These are phyloP conservation scores for Kodamaea anthophila DNA, from an alignment of 1,139 yeast species.

Conservation along the genomic window DNA sequence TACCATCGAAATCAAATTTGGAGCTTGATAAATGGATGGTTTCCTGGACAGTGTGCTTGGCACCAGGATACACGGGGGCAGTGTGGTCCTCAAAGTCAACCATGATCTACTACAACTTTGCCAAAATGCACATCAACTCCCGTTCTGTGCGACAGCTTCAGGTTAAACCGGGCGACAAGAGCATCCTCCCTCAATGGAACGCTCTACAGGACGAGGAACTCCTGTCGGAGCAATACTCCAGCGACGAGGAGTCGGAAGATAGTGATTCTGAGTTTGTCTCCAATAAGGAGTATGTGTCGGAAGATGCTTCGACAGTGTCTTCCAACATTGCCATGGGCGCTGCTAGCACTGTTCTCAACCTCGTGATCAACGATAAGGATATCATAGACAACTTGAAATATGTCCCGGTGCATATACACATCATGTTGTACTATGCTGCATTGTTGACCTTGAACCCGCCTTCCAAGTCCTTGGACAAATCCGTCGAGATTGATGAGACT, in stretches of 20 bases:
- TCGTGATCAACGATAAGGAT: constrained; percentile 56
- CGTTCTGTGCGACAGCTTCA: constrained; percentile 45
- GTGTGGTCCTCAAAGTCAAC: constrained; percentile 72
- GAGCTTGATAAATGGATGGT: constrained; percentile 78
- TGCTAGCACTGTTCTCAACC: constrained; percentile 55
- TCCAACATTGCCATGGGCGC: constrained; percentile 54
- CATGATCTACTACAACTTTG: constrained; percentile 64
- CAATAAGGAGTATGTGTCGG: constrained; percentile 32
- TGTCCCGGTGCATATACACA: constrained; percentile 66
- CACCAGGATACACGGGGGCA: constrained; percentile 54
- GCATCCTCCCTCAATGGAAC: constrained; percentile 31
- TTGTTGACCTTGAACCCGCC: constrained; percentile 50
- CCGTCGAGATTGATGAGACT: constrained; percentile 13
- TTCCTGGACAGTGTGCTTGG: constrained; percentile 65
- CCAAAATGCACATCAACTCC: constrained; percentile 69
- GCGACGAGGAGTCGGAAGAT: constrained; percentile 21
- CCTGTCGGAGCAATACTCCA: constrained; percentile 11
- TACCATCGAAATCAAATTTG: constrained; percentile 61
- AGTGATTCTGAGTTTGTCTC: constrained; percentile 26
- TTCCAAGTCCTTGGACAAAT: constrained; percentile 17
- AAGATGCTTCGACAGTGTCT: constrained; percentile 30
- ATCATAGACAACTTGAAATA: constrained; percentile 52
- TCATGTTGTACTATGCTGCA: constrained; percentile 67
- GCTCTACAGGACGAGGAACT: not conserved
- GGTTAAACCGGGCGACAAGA: constrained; percentile 21